Evolutionary conservation across 345 rosid genomes (phyloP).

Genomic region (Eucalyptus pauciflora): DNA sequence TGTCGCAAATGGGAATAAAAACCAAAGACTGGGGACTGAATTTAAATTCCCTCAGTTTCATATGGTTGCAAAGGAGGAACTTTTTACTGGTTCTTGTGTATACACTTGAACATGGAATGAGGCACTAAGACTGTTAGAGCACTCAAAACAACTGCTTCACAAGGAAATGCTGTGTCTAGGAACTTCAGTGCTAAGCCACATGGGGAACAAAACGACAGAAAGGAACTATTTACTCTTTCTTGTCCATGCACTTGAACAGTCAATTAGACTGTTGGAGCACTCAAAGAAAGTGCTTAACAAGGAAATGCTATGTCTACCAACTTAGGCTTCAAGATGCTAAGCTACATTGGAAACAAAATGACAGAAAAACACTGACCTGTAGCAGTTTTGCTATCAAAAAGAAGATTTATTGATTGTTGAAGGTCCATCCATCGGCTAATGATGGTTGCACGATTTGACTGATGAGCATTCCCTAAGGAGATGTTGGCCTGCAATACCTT

Average conservation of each 20-base stretch:
- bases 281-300: not conserved
- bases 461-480: slow-evolving; percentile 53
- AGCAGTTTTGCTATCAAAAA: slow-evolving; percentile 77
- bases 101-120: not conserved
- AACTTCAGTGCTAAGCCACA: not conserved
- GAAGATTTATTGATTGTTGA: slow-evolving; percentile 68
- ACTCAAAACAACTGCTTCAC: not conserved
- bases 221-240: not conserved
- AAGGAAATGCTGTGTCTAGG: not conserved
- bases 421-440: slow-evolving; percentile 71
- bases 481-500: slow-evolving; percentile 62
- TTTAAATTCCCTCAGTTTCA: not conserved
- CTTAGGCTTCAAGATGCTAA: not conserved
- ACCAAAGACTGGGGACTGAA: not conserved
- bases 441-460: not conserved
- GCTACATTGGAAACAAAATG: not conserved
- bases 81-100: not conserved
- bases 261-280: not conserved
- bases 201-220: not conserved
- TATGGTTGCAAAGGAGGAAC: not conserved
- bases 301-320: not conserved
- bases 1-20: not conserved
- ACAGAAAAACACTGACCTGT: slow-evolving; percentile 25
- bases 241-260: not conserved
- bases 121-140: not conserved